Base-by-base conservation (phyloP, 306 rosid species). In the Medicago lupulina region DNA sequence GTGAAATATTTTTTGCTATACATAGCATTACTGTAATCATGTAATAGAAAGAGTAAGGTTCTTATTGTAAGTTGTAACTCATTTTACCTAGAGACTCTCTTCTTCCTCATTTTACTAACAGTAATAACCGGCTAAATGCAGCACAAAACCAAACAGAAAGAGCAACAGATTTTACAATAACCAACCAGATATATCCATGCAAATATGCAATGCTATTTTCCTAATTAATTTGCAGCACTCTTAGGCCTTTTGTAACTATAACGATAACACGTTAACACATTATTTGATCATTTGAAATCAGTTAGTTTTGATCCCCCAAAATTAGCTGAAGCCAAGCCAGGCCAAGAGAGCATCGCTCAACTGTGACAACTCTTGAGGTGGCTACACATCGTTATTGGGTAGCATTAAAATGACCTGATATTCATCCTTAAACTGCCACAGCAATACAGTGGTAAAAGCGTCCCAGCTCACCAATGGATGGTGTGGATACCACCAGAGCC, bases 11-110 rank as follows among this genome's bases (percentile, higher is more conserved):
- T 31, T 31, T 31, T 5, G 0, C 36, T 31, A 31, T 31, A 31
- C 6, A 31, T 31, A 31, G 36, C 36, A 31, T 31, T 31, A 31
- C 6, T 31, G 36, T 31, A 62, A 71, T 44, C 69, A 76, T 39
- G n/a, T 71, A 41, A 44, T 53, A 15, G 28, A 76, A 14, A 47
- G 12, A 38, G 15, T 23, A 36, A 62, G 28, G 31, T 40, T 66
- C 61, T 21, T 41, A 31, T 34, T 65, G 64, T 71, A 70, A 34
- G 19, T 34, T 65, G 64, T 71, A 70, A 34, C 23, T n/a, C 18
- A 51, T 38, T 74, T 75, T 61, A 69, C 19, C 31, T 49, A 44
- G 31, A 76, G 59, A 25, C 38, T 73, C 25, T 40, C 73, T 41
- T 65, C 68, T 55, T 23, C 78, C 67, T 17, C 19, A n/a, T 54